Conservation (phyloP, 805 yeast genomes). For the Candida koratica region DNA sequence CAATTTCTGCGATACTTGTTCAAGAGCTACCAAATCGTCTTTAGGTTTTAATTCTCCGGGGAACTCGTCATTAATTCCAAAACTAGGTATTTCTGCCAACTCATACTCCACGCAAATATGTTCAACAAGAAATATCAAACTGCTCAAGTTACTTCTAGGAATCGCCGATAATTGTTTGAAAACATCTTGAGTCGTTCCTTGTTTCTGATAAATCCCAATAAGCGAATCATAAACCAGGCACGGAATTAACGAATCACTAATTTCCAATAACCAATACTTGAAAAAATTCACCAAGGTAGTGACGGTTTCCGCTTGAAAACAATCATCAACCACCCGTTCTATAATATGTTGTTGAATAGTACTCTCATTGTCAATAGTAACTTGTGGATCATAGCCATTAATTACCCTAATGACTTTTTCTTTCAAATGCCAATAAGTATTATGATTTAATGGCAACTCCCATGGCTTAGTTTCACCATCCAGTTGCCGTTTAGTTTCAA, state of each 20-base stretch:
- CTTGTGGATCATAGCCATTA: conserved; percentile 16
- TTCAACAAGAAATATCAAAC: conserved; percentile 33
- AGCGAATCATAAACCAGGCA: conserved; percentile 34
- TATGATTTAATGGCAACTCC: conserved; percentile 29
- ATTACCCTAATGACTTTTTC: conserved; percentile 23
- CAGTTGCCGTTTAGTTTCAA: conserved; percentile 12
- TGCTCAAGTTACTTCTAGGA: conserved; percentile 38
- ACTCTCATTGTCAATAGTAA: conserved; percentile 17
- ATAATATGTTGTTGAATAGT: conserved; percentile 22
- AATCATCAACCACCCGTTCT: conserved; percentile 14
- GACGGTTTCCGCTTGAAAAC: conserved; percentile 10
- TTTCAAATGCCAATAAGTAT: conserved; percentile 34
- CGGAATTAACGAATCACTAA: conserved; percentile 40
- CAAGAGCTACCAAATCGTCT: conserved; percentile 1
- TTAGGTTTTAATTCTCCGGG: conserved; percentile 13
- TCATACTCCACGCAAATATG: conserved; percentile 27
- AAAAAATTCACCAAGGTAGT: conserved; percentile 26
- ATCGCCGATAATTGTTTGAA: conserved; percentile 27
- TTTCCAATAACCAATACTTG: conserved; percentile 40
- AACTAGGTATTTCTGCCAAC: conserved; percentile 22
- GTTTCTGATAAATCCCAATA: conserved; percentile 13
- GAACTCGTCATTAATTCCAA: conserved; percentile 26
- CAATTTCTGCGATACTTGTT: conserved; percentile 15
- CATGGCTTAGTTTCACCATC: conserved; percentile 17
- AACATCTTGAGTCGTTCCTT: conserved; percentile 9